Percentiles rank a stretch among this genome's conserved stretches.
These are phyloP conservation scores for Boeremia exigua DNA, from an alignment of 2,329 filamentous ascomycete species.

Conservation along the genomic window DNA sequence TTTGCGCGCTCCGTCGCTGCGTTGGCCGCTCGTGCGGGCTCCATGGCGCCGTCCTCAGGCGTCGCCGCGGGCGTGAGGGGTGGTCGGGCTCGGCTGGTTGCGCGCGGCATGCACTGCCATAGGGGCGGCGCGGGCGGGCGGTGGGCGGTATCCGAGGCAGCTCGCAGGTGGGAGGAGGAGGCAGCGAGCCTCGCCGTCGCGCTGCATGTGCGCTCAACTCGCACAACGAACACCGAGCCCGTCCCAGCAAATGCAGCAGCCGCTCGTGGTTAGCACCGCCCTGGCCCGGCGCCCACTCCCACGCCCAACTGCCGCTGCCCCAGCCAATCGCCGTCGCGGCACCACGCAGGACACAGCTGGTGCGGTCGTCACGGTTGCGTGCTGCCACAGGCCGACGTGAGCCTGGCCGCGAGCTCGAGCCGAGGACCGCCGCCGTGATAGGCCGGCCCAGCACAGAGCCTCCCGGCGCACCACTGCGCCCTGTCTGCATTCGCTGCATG, in stretches of 20 bases:
- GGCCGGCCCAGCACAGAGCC: too few species aligned
- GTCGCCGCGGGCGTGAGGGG: not conserved
- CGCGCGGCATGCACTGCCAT: too few species aligned
- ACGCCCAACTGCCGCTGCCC: not conserved
- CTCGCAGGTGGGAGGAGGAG: not conserved
- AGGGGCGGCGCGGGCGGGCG: too few species aligned
- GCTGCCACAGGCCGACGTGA: too few species aligned
- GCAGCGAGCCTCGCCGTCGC: not conserved
- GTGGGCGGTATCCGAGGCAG: too few species aligned
- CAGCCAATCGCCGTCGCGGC: not conserved
- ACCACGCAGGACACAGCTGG: too few species aligned
- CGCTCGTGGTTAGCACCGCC: slow-evolving; percentile 2
- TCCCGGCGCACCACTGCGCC: too few species aligned
- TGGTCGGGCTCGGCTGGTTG: not conserved
- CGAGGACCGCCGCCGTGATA: too few species aligned
- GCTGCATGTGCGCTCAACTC: not conserved
- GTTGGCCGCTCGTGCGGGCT: slow-evolving; percentile 29
- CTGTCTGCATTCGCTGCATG: too few species aligned
- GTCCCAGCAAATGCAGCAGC: slow-evolving; percentile 21
- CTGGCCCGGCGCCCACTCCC: slow-evolving; percentile 2
- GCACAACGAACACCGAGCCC: slow-evolving; percentile 13
- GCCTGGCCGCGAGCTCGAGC: too few species aligned
- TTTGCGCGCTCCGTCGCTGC: slow-evolving; percentile 24
- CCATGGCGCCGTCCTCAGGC: slow-evolving; percentile 25
- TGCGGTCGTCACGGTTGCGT: too few species aligned